phyloP scores from a whole-genome alignment of 495 filamentous ascomycete genomes.

The Daldinia decipiens region DNA sequence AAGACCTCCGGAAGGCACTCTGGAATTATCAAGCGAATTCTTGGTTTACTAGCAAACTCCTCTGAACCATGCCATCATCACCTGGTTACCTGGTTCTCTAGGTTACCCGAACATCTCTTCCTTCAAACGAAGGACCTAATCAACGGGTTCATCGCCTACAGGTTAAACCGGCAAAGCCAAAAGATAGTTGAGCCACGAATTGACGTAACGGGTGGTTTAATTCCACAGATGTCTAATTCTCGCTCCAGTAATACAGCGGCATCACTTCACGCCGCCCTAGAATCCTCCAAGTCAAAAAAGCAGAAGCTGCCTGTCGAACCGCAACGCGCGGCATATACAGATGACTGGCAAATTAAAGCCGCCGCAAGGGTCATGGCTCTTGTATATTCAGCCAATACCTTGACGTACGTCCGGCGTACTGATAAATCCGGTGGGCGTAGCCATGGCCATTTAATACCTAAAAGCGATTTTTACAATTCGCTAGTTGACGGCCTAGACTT shows the following conservation, averaged over 20 bases:
- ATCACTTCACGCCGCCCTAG: constrained; percentile 79
- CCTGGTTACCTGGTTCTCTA: constrained; percentile 86
- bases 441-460: constrained; percentile 74
- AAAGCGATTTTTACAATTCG: constrained; percentile 88
- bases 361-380: constrained; percentile 84
- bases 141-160: constrained; percentile 83
- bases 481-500: constrained; percentile 87
- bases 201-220: constrained; percentile 70
- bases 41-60: constrained; percentile 82
- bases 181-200: constrained; percentile 68
- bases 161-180: constrained; percentile 77
- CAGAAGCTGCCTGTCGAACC: constrained; percentile 62
- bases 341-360: constrained; percentile 92
- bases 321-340: constrained; percentile 72
- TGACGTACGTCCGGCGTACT: constrained; percentile 51
- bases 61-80: constrained; percentile 81
- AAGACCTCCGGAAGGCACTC: constrained; percentile 64
- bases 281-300: constrained; percentile 50
- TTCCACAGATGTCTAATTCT: constrained; percentile 74
- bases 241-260: constrained; percentile 71
- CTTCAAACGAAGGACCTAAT: constrained; percentile 78
- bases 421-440: constrained; percentile 40
- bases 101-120: constrained; percentile 74
- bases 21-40: constrained; percentile 86
- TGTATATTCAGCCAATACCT: constrained; percentile 84